Evolutionary conservation across 306 rosid species (phyloP).

Genomic region (Cicer judaicum): DNA sequence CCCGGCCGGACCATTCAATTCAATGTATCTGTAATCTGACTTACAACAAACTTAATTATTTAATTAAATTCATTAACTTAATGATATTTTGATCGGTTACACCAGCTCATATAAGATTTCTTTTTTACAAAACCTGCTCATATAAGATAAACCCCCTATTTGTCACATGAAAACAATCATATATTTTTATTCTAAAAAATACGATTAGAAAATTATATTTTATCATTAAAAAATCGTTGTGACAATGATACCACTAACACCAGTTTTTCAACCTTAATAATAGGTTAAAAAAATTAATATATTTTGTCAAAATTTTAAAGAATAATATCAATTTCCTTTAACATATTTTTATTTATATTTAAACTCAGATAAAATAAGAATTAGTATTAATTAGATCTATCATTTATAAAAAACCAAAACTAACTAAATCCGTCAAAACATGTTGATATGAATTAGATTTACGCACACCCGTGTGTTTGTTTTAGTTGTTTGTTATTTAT

Average conservation of each 20-base stretch:
- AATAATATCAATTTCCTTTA: too few relatives aligned
- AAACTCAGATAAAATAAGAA: too few relatives aligned
- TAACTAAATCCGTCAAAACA: not conserved
- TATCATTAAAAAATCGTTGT: not conserved
- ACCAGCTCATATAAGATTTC: slow-evolving; percentile 46
- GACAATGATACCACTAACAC: not conserved
- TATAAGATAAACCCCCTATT: slow-evolving; percentile 12
- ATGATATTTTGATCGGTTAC: slow-evolving; percentile 49
- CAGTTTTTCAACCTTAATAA: not conserved
- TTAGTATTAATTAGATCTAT: too few relatives aligned
- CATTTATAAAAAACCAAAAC: too few relatives aligned
- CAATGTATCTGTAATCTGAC: slow-evolving; percentile 37
- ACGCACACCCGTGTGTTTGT: not conserved
- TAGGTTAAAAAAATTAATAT: too few relatives aligned
- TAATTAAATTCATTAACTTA: slow-evolving; percentile 35
- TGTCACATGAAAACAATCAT: slow-evolving; percentile 39
- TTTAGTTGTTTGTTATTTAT: too few relatives aligned
- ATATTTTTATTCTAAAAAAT: not conserved
- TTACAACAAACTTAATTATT: slow-evolving; percentile 41
- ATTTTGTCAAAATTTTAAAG: too few relatives aligned
- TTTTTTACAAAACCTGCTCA: not conserved
- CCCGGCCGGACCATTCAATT: slow-evolving; percentile 46
- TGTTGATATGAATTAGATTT: not conserved
- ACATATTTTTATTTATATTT: too few relatives aligned
- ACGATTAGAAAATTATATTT: not conserved